Evolutionary conservation across 345 rosid species (phyloP).

Genomic region (Salix exigua): DNA sequence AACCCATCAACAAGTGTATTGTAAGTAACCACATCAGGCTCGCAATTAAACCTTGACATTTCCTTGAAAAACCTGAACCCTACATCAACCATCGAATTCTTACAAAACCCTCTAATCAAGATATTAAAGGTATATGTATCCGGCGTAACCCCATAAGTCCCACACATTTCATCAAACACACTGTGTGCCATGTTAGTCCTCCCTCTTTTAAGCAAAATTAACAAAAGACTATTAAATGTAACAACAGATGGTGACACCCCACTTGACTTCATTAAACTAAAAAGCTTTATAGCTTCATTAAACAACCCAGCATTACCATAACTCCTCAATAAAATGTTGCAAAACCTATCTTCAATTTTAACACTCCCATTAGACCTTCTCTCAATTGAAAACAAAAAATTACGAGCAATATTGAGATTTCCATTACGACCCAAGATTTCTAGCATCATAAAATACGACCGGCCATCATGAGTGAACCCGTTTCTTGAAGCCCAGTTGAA

Average conservation of each 20-base stretch:
- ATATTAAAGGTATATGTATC: constrained; percentile 69
- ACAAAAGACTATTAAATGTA: constrained; percentile 63
- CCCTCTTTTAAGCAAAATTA: constrained; percentile 63
- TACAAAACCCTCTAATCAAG: constrained; percentile 68
- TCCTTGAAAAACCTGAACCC: constrained; percentile 59
- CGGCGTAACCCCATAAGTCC: constrained; percentile 66
- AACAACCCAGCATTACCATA: constrained; percentile 64
- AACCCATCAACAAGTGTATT: constrained; percentile 80
- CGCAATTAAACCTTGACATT: constrained; percentile 51
- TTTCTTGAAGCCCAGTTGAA: constrained; percentile 50
- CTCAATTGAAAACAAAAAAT: constrained; percentile 63
- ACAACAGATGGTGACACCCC: constrained; percentile 67
- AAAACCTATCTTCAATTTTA: constrained; percentile 59
- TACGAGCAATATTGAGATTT: constrained; percentile 65
- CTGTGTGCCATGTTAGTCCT: constrained; percentile 59
- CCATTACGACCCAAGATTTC: constrained; percentile 60
- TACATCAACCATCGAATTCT: constrained; percentile 64
- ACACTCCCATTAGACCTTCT: constrained; percentile 53
- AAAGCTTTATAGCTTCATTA: constrained; percentile 61
- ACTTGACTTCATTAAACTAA: constrained; percentile 54
- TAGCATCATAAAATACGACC: constrained; percentile 59
- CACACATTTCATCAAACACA: constrained; percentile 74
- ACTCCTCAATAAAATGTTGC: constrained; percentile 69
- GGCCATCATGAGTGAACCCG: constrained; percentile 49
- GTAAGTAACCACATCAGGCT: constrained; percentile 66